Base-by-base conservation (phyloP, 1,139 yeast genomes). In the Blastobotrys aristatus region DNA sequence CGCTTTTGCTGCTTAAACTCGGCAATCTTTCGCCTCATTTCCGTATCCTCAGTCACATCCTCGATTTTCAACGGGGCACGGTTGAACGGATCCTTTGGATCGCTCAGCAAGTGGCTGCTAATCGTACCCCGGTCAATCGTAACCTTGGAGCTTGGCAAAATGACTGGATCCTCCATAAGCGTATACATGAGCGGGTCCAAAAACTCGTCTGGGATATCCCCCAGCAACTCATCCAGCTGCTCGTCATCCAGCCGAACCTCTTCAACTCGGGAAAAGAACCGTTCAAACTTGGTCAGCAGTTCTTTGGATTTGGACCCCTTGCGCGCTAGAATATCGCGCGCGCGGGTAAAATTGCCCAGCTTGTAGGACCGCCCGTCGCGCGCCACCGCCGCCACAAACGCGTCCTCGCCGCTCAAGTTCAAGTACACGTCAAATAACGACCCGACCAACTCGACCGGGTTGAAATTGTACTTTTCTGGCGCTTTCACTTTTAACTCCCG, bases 171-270 rank as follows among this genome's bases (percentile, higher is more conserved):
- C 57, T 82, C 86, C 98, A 94, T 94, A 40, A 94, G 64, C 0
- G 96, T 86, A 64, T 75, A 90, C 97, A 94, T 90, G 57, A 94
- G 76, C 8, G 99, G 98, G 70, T 94, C 99, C 61, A 94, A 75
- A 63, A 83, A 92, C 65, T 94, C 98, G 63, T 94, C 98, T 0
- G 99, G 99, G 21, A 87, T 76, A 48, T 94, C 98, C 14, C 96
- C 97, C 57, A 88, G 73, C 61, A 88, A 96, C 55, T 80, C 64
- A 56, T 90, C 97, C 59, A 87, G 95, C 54, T 82, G 85, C 53
- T 86, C 95, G 31, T 67, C 69, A 24, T 73, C 75, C 36, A 72
- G 60, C 60, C 80, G 77, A 47, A 80, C 77, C 35, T 66, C 62
- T 52, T 85, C 85, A 0, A 95, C 95, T 18, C 64, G 66, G 37